These are phyloP conservation scores for Taphrina deformans DNA, from an alignment of 1,139 yeast species.

Conservation along the genomic window DNA sequence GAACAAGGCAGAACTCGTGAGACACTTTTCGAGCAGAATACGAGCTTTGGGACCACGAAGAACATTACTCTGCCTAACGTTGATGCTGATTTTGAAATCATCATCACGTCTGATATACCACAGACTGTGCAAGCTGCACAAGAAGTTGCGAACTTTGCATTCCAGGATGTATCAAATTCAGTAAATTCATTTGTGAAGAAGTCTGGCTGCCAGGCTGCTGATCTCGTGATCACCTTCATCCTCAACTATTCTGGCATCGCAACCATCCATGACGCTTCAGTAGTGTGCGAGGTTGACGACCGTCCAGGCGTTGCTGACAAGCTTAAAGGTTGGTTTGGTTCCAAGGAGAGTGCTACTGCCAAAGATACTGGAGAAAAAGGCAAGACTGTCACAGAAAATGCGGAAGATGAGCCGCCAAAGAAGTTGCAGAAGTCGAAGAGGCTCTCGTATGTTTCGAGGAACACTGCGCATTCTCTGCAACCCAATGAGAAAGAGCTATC, in stretches of 20 bases:
- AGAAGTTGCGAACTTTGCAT: constrained; percentile 6
- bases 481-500: constrained; percentile 36
- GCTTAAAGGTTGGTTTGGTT: constrained; percentile 27
- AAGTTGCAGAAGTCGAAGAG: not conserved
- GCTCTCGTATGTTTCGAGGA: not conserved
- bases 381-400: constrained; percentile 10
- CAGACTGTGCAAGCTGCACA: not conserved
- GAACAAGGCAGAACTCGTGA: not conserved
- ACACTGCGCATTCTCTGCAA: constrained; percentile 2
- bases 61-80: not conserved
- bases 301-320: constrained; percentile 19
- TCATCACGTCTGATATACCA: not conserved
- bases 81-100: not conserved
- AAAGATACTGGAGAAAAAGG: not conserved
- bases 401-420: constrained; percentile 18
- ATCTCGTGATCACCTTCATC: constrained; percentile 14
- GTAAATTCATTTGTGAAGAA: not conserved
- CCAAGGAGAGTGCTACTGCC: constrained; percentile 10
- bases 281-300: constrained; percentile 23
- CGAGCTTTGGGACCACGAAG: constrained; percentile 10
- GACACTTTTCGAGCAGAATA: constrained; percentile 50
- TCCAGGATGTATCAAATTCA: constrained; percentile 8
- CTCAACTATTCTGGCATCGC: constrained; percentile 31
- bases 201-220: constrained; percentile 9
- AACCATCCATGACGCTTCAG: not conserved